These are phyloP conservation scores for Colletotrichum melonis DNA, from an alignment of 2,329 filamentous ascomycete species.

Conservation along the genomic window DNA sequence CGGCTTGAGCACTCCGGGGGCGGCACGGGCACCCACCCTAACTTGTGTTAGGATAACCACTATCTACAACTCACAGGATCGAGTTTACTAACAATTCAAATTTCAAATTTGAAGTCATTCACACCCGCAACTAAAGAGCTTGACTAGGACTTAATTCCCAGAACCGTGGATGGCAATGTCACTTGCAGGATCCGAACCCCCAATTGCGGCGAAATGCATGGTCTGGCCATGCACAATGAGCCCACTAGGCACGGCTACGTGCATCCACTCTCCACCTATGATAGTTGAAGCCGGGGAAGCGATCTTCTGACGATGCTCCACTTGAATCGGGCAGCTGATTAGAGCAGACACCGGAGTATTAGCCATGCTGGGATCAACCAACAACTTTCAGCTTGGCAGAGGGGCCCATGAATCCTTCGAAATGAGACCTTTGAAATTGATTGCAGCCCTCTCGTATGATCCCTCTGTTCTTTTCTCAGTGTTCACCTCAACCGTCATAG, in stretches of 20 bases:
- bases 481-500: background rate
- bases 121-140: background rate
- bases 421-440: background rate
- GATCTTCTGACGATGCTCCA: background rate
- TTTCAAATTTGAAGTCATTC: background rate
- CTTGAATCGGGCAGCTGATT: background rate
- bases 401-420: background rate
- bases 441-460: background rate
- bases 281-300: background rate
- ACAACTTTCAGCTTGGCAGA: conserved; percentile 5
- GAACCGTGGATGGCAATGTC: background rate
- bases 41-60: too few species aligned
- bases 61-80: background rate
- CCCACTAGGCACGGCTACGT: background rate
- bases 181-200: background rate
- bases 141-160: background rate
- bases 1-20: too few species aligned
- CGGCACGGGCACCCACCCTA: too few species aligned
- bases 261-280: background rate
- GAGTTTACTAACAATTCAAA: background rate
- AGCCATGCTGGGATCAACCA: background rate
- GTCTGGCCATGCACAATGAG: background rate
- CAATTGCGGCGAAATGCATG: background rate
- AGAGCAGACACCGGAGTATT: background rate
- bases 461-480: background rate